A percentile compares a stretch with the other conserved stretches of the same genome.
phyloP scores from a whole-genome alignment of 164 flowering plant genomes.

The Annona cherimola region DNA sequence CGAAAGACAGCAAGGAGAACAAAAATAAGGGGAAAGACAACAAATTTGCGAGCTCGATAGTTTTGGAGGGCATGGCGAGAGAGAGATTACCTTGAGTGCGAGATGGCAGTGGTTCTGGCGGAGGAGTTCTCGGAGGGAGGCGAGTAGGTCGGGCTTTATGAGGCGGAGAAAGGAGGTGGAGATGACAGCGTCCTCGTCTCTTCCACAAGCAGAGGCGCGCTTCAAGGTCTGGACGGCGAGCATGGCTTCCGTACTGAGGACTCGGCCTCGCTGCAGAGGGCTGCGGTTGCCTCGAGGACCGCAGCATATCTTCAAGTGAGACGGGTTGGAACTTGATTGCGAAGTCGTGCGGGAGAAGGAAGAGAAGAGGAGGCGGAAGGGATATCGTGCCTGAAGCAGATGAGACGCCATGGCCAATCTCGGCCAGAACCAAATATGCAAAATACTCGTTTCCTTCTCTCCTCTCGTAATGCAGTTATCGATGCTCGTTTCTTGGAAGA shows the following conservation, averaged over 20 bases:
- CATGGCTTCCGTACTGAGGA: conserved; percentile 75
- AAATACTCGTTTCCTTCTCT: no score
- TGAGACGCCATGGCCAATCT: not conserved
- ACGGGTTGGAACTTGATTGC: conserved; percentile 1
- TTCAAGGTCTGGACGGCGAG: conserved; percentile 82
- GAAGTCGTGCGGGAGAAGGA: not conserved
- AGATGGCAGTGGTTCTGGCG: conserved; percentile 64
- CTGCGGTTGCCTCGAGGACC: conserved; percentile 76
- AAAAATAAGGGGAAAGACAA: not conserved
- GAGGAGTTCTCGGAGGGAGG: conserved; percentile 71
- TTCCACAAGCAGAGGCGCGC: conserved; percentile 31
- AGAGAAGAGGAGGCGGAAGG: not conserved
- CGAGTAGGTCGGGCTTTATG: conserved; percentile 71
- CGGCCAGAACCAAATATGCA: not conserved
- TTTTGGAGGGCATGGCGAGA: not conserved
- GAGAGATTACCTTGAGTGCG: conserved; percentile 35
- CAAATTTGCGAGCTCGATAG: no score
- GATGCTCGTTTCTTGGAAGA: no score
- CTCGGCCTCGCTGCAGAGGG: conserved; percentile 66
- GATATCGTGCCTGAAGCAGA: not conserved
- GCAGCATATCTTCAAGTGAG: conserved; percentile 20
- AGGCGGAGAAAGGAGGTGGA: conserved; percentile 53
- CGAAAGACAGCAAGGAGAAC: not conserved
- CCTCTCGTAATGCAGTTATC: no score
- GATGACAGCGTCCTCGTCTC: conserved; percentile 17